phyloP scores from a whole-genome alignment of 1,284 basidiomycete species.

The Ganoderma leucocontextum region DNA sequence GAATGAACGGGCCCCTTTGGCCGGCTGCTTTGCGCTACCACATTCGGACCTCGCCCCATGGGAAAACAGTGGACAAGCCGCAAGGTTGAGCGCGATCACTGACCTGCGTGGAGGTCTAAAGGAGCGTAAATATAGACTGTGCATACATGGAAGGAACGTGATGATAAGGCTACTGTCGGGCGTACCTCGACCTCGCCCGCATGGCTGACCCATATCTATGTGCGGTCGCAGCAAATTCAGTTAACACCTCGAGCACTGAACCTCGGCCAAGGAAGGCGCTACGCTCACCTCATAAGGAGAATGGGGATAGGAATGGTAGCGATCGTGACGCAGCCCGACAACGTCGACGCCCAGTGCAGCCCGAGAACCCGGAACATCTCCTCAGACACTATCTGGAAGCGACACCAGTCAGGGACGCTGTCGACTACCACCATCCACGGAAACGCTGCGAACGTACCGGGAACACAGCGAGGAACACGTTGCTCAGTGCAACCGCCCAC shows the following conservation, averaged over 20 bases:
- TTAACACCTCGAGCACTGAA: not conserved
- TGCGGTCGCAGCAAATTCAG: too few species aligned
- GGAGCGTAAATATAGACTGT: not conserved
- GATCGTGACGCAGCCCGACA: constrained; percentile 22
- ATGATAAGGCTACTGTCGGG: constrained; percentile 1
- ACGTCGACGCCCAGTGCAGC: constrained; percentile 18
- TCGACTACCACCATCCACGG: not conserved
- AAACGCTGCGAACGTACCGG: not conserved
- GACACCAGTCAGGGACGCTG: not conserved
- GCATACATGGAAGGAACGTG: not conserved
- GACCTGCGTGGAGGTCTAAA: not conserved
- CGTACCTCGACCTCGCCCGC: constrained; percentile 17
- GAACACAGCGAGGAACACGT: constrained; percentile 5
- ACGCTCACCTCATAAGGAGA: constrained; percentile 16
- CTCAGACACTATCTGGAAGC: constrained; percentile 13
- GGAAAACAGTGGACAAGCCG: too few species aligned
- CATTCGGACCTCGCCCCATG: too few species aligned
- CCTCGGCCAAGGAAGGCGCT: too few species aligned
- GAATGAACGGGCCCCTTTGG: not conserved
- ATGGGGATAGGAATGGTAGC: constrained; percentile 22
- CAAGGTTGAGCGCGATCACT: not conserved
- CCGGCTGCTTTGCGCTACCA: not conserved
- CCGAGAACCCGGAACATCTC: constrained; percentile 13
- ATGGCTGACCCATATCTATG: constrained; percentile 16
- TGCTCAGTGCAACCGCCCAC: constrained; percentile 1